Conservation (phyloP, 768 basidiomycete species). For the Leucosporidium yakuticum region DNA sequence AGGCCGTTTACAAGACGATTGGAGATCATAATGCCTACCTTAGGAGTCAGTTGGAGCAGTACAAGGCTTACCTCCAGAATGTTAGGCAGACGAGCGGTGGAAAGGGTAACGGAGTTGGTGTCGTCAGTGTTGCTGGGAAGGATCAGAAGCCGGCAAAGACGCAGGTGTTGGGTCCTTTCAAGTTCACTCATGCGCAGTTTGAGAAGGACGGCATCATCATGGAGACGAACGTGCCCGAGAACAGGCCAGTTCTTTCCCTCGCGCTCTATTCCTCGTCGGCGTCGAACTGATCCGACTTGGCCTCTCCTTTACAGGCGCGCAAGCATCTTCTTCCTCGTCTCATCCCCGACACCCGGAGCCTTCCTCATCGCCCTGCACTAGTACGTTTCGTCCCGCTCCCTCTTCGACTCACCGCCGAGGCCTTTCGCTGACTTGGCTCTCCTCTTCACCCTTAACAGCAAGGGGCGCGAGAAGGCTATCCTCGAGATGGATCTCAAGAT, state of each 20-base stretch:
- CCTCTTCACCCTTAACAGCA: conserved; percentile 11
- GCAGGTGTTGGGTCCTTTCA: conserved; percentile 84
- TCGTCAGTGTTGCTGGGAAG: conserved; percentile 91
- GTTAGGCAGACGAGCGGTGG: conserved; percentile 87
- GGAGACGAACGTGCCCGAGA: conserved; percentile 98
- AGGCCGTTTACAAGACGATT: conserved; percentile 98
- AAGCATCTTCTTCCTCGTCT: conserved; percentile 98
- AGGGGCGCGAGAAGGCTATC: conserved; percentile 93
- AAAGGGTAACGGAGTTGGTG: conserved; percentile 78
- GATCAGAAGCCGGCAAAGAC: conserved; percentile 76
- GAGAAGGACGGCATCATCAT: conserved; percentile 99
- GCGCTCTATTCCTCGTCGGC: background rate
- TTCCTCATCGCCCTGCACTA: conserved; percentile 99
- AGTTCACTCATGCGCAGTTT: conserved; percentile 94
- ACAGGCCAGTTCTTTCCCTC: conserved; percentile 57
- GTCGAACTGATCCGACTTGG: background rate
- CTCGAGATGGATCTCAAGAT: conserved; percentile 96
- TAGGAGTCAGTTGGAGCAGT: conserved; percentile 92
- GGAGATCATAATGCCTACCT: conserved; percentile 98
- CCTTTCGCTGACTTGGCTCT: no score
- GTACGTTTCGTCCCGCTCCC: conserved; percentile 49
- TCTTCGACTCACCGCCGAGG: no score
- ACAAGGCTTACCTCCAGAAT: conserved; percentile 98
- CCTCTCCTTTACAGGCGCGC: conserved; percentile 58
- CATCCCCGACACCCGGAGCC: conserved; percentile 92